Evolutionary conservation across 495 filamentous ascomycete species (phyloP), one percentile per base, ranked within the genome.

Genomic region (Rhypophila decipiens): DNA sequence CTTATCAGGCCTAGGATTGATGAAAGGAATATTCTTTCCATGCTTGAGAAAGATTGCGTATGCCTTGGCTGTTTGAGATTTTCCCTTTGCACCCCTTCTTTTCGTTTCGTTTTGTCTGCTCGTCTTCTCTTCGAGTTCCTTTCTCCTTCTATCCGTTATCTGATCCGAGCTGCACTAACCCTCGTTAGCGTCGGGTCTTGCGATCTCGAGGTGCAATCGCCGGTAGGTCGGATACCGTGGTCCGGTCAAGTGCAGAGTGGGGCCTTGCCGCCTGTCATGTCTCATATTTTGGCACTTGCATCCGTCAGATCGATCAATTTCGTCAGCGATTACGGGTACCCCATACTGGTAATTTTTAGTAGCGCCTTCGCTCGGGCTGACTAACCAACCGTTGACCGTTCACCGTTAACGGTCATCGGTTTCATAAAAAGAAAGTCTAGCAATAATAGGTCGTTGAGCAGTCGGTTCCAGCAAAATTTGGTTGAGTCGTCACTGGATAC

Each of bases 221-320:
- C 52, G 55, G 55, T 47, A 55, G 49, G 23, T 39, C 58, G 58
- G 58, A 55, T 48, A 58, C 47, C 47, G 58, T 47, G 51, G 55
- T 58, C 55, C 58, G 55, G 47, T 13, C 27, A 31, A 13, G 27
- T 31, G 27, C 13, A 7, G 7, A 13, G 27, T 31, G 27, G 27
- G 27, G 27, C 13, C 27, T n/a, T n/a, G n/a, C 27, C 7, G 13
- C 27, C 27, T 31, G 27, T 31, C 27, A 31, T 31, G 27, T 31
- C 27, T 31, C 27, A 31, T 31, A n/a, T 31, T 31, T 13, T 13
- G 7, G 13, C 27, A 13, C 27, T 7, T 7, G 27, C 27, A 31
- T 31, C 27, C 27, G 27, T 13, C 27, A 31, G 27, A 31, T 31
- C 27, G 27, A 31, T 31, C 27, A 7, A 7, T 31, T 31, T 31